Conservation (phyloP, 805 yeast species). For the Yarrowia sp. region DNA sequence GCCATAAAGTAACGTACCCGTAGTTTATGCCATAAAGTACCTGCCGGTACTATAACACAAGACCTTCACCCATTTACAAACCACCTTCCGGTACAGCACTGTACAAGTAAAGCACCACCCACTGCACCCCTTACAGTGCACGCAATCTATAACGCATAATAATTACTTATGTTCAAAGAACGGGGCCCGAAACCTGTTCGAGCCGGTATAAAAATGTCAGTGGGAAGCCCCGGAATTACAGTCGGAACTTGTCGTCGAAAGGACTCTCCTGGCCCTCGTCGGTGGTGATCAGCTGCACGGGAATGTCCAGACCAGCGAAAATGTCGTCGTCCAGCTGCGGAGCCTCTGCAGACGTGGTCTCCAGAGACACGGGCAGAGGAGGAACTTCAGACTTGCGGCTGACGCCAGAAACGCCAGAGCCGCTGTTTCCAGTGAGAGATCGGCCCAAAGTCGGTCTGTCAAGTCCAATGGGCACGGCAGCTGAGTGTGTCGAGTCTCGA, state of each 20-base stretch:
- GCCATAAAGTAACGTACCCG: too few relatives aligned
- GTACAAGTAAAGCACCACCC: too few relatives aligned
- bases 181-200: not conserved
- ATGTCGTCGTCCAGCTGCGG: constrained; percentile 13
- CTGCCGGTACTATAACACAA: too few relatives aligned
- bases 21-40: too few relatives aligned
- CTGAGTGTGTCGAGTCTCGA: not conserved
- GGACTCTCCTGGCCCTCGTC: constrained; percentile 6
- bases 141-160: too few relatives aligned
- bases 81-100: too few relatives aligned
- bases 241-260: constrained; percentile 16
- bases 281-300: constrained; percentile 6
- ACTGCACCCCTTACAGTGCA: too few relatives aligned
- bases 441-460: not conserved
- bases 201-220: not conserved
- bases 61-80: too few relatives aligned
- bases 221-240: not conserved
- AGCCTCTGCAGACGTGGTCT: not conserved
- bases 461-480: constrained; percentile 5
- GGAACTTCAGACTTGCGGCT: constrained; percentile 2
- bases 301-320: constrained; percentile 13
- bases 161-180: too few relatives aligned
- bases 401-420: not conserved
- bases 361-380: not conserved
- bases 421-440: not conserved